These are phyloP conservation scores for Tricholoma saponaceum DNA, from an alignment of 768 basidiomycete genomes.

Conservation along the genomic window DNA sequence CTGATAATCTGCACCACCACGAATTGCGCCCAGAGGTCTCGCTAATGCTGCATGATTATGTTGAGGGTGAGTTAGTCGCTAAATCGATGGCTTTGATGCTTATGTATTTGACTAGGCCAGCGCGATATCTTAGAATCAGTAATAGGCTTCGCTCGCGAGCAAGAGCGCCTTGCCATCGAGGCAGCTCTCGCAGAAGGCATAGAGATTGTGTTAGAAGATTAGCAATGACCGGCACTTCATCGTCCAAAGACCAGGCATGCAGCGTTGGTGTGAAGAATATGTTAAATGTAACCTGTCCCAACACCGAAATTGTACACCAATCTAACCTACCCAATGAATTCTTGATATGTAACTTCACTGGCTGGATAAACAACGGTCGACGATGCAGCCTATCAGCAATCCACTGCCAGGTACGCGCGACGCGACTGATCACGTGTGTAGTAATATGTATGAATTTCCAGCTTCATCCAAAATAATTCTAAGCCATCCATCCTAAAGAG, in stretches of 20 bases:
- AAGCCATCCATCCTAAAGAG: constrained; percentile 31
- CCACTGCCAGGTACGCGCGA: no score
- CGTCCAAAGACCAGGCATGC: background rate
- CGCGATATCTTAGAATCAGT: constrained; percentile 52
- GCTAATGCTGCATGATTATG: constrained; percentile 64
- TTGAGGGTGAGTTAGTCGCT: constrained; percentile 44
- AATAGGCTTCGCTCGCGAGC: constrained; percentile 42
- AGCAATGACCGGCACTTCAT: background rate
- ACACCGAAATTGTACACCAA: no score
- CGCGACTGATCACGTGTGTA: constrained; percentile 17
- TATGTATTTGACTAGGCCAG: constrained; percentile 41
- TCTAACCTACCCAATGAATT: no score
- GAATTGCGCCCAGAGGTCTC: constrained; percentile 52
- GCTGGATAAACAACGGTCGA: no score
- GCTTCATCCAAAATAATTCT: constrained; percentile 23
- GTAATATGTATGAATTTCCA: background rate
- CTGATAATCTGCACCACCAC: constrained; percentile 13
- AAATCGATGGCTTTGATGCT: background rate
- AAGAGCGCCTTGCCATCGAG: constrained; percentile 43
- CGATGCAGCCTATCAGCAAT: no score
- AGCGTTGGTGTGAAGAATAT: no score
- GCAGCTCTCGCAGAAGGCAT: constrained; percentile 49
- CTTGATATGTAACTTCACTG: no score
- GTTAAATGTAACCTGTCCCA: no score
- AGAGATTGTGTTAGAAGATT: constrained; percentile 48